These are phyloP conservation scores for Yamadazyma insecticola DNA, from an alignment of 805 yeast species.

Conservation along the genomic window DNA sequence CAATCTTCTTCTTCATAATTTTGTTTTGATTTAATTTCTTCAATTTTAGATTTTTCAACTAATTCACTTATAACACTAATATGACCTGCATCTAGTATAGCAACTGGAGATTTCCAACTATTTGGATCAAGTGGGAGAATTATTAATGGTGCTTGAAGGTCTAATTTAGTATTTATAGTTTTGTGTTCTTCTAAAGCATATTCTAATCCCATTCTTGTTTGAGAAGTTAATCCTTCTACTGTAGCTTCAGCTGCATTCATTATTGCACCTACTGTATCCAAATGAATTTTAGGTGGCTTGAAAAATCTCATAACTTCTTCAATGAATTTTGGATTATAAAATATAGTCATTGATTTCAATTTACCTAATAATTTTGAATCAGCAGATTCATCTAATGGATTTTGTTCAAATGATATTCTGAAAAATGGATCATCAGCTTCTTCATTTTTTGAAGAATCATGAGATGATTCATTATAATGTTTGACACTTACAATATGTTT, in stretches of 20 bases:
- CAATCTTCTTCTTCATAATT: slow-evolving; percentile 66
- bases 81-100: slow-evolving; percentile 93
- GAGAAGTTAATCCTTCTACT: slow-evolving; percentile 83
- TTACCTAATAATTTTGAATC: slow-evolving; percentile 73
- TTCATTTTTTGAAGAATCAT: neutral
- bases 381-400: slow-evolving; percentile 81
- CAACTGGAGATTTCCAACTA: slow-evolving; percentile 80
- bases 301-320: slow-evolving; percentile 74
- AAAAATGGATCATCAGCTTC: slow-evolving; percentile 60
- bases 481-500: slow-evolving; percentile 86
- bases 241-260: slow-evolving; percentile 95
- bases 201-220: slow-evolving; percentile 87
- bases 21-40: slow-evolving; percentile 61
- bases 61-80: slow-evolving; percentile 78
- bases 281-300: slow-evolving; percentile 79
- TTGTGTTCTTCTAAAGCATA: slow-evolving; percentile 94
- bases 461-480: slow-evolving; percentile 42
- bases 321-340: slow-evolving; percentile 79
- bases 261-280: slow-evolving; percentile 84
- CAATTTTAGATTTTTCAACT: slow-evolving; percentile 63
- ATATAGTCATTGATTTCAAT: slow-evolving; percentile 81
- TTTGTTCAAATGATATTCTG: slow-evolving; percentile 73
- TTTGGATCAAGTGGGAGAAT: slow-evolving; percentile 80
- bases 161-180: slow-evolving; percentile 78
- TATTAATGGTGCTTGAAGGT: slow-evolving; percentile 89